Percentiles rank a stretch among this genome's conserved stretches.
Evolutionary conservation across 139 green algal genomes (phyloP).

Genomic region (Dunaliella primolecta): DNA sequence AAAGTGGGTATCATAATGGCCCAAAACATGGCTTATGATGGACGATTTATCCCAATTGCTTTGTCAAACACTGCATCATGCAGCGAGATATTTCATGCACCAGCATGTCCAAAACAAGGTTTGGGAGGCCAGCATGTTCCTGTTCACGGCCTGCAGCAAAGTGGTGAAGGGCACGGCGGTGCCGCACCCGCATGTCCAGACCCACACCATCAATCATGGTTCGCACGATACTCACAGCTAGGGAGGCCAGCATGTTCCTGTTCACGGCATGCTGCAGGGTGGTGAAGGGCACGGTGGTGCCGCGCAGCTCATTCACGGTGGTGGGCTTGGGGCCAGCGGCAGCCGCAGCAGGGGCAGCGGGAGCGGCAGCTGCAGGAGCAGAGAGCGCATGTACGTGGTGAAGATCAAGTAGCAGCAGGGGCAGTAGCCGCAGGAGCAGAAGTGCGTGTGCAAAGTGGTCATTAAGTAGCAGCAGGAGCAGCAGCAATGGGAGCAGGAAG

Average conservation of each 20-base stretch:
- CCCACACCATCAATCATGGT: too few species aligned
- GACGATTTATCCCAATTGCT: too few species aligned
- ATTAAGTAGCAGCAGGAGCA: constrained; percentile 39
- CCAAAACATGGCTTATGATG: too few species aligned
- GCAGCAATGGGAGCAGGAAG: constrained; percentile 42
- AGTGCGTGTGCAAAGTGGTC: constrained; percentile 33
- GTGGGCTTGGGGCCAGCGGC: constrained; percentile 45
- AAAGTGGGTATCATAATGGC: too few species aligned
- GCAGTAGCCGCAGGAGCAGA: constrained; percentile 43
- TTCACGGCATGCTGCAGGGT: constrained; percentile 86
- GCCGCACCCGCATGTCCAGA: too few species aligned
- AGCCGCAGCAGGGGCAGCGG: constrained; percentile 34
- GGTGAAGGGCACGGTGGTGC: constrained; percentile 88
- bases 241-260: constrained; percentile 91
- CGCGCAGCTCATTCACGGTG: constrained; percentile 75
- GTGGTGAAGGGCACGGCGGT: constrained; percentile 86
- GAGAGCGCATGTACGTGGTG: too few species aligned
- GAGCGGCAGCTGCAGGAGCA: constrained; percentile 16
- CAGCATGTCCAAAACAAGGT: too few species aligned
- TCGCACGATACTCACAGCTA: constrained; percentile 83
- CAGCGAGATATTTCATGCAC: too few species aligned
- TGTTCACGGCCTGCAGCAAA: constrained; percentile 86
- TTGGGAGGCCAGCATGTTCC: constrained; percentile 93
- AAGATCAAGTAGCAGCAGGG: constrained; percentile 38
- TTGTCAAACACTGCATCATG: too few species aligned